Evolutionary conservation across 768 basidiomycete genomes (phyloP).

Genomic region (Amanita molliuscula): DNA sequence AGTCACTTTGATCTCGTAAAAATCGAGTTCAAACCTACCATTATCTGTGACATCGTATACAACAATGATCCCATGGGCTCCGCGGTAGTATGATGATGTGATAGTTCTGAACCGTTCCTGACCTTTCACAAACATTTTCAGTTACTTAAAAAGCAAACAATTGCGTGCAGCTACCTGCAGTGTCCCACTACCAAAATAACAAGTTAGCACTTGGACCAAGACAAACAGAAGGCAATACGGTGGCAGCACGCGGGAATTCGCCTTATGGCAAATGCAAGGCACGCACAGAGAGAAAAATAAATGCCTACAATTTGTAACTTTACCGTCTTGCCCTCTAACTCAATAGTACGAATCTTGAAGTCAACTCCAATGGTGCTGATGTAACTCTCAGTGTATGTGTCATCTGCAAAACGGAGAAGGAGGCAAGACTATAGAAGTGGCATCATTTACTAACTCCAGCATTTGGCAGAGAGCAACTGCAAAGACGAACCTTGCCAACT

Average conservation of each 20-base stretch:
- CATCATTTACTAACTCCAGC: slow-evolving; percentile 6
- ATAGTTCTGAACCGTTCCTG: slow-evolving; percentile 99
- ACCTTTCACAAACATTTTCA: slow-evolving; percentile 30
- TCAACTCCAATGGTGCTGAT: slow-evolving; percentile 98
- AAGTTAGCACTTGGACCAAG: not conserved
- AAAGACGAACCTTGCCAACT: slow-evolving; percentile 70
- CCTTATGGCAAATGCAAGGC: no score
- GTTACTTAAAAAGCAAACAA: not conserved
- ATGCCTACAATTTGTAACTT: slow-evolving; percentile 93
- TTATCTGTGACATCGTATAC: slow-evolving; percentile 99
- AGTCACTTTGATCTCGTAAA: not conserved
- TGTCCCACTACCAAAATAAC: slow-evolving; percentile 75
- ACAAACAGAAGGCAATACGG: not conserved
- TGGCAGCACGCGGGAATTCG: not conserved
- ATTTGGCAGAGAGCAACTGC: slow-evolving; percentile 8
- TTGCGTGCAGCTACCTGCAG: slow-evolving; percentile 56
- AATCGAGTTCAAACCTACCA: slow-evolving; percentile 30
- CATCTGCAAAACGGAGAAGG: slow-evolving; percentile 88
- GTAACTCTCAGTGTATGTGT: slow-evolving; percentile 96
- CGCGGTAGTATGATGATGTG: slow-evolving; percentile 98
- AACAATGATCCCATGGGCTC: slow-evolving; percentile 96
- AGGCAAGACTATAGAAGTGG: slow-evolving; percentile 61
- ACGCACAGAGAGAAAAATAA: not conserved
- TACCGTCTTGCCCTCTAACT: slow-evolving; percentile 96
- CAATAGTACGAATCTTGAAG: slow-evolving; percentile 99